Conservation (phyloP, 2,329 filamentous ascomycete genomes). For the Neonectria neomacrospora region DNA sequence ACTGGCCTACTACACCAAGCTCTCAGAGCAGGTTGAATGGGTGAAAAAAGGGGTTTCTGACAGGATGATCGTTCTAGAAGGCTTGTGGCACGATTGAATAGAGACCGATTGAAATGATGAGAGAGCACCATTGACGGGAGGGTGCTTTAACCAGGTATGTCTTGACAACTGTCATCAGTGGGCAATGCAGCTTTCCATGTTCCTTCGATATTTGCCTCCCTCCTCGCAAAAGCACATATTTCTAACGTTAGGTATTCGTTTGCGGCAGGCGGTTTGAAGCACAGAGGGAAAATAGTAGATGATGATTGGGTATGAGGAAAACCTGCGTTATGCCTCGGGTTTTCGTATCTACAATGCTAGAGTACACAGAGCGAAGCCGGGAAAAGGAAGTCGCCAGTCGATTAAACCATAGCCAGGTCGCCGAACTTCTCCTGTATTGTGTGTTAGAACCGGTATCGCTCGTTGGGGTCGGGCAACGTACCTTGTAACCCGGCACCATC, state of each 20-base stretch:
- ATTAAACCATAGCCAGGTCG: slow-evolving; percentile 94
- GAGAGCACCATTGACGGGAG: neutral
- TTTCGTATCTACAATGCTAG: slow-evolving; percentile 77
- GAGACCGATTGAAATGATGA: neutral
- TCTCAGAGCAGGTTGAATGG: neutral
- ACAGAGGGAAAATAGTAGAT: slow-evolving; percentile 41
- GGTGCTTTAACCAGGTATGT: neutral
- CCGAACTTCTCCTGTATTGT: slow-evolving; percentile 91
- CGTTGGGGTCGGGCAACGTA: slow-evolving; percentile 56
- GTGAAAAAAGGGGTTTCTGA: neutral
- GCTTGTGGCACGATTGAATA: neutral
- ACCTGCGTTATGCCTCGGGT: slow-evolving; percentile 48
- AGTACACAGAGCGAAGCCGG: slow-evolving; percentile 68
- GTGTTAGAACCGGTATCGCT: slow-evolving; percentile 56
- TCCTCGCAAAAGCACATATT: slow-evolving; percentile 2
- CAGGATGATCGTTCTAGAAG: no score
- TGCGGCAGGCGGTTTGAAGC: slow-evolving; percentile 27
- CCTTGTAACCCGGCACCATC: slow-evolving; percentile 99
- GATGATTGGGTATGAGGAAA: slow-evolving; percentile 48
- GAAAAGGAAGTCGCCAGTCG: slow-evolving; percentile 50
- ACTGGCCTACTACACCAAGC: neutral
- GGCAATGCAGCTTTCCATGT: slow-evolving; percentile 1
- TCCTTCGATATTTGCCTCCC: neutral
- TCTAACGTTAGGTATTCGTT: neutral
- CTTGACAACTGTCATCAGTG: neutral